Evolutionary conservation across 176 grass and related monocot species (phyloP), one percentile per base, ranked within the genome.

Genomic region (Urochloa ruziziensis): DNA sequence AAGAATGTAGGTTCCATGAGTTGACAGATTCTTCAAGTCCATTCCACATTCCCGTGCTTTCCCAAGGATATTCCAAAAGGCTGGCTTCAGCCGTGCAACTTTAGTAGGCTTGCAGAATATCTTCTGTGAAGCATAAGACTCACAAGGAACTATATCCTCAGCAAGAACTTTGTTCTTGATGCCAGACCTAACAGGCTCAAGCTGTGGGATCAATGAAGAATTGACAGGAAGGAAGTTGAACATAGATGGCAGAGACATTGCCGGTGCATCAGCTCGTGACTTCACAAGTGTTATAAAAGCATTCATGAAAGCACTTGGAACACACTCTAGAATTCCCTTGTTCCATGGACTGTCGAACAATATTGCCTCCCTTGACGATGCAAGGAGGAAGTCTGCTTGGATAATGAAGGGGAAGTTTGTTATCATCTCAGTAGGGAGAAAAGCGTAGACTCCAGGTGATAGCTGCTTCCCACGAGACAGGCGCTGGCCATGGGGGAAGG

Each of bases 351-450:
- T 97, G 29, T 97, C 88, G 0, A 87, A 76, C 16, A 87, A 17
- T 77, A 97, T 93, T 1, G 94, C 32, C 63, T 93, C 91, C 46
- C 94, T 84, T 24, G 94, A 93, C 6, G 94, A 89, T 57, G 87
- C 72, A 18, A 97, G 89, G 37, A 97, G 86, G 43, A 97, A 97
- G 80, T 97, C 94, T 27, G 89, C 87, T 73, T 97, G 94, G 27
- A 97, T 97, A 67, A 97, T 86, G 65, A 97, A 97, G 1, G 91
- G 91, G 27, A 93, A 97, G 34, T 77, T 73, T 7, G 89, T 93
- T 18, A 93, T 84, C 91, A 97, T 93, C 69, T 91, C 89, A 25
- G 94, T 93, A 9, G 94, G 94, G 34, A 97, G 82, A 72, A 93
- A 97, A 21, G 91, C 78, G 85, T 91, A 97, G 0, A 97, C 83